Base-by-base conservation (phyloP, 2,329 filamentous ascomycete species). In the Davidsoniella neocaledoniae region DNA sequence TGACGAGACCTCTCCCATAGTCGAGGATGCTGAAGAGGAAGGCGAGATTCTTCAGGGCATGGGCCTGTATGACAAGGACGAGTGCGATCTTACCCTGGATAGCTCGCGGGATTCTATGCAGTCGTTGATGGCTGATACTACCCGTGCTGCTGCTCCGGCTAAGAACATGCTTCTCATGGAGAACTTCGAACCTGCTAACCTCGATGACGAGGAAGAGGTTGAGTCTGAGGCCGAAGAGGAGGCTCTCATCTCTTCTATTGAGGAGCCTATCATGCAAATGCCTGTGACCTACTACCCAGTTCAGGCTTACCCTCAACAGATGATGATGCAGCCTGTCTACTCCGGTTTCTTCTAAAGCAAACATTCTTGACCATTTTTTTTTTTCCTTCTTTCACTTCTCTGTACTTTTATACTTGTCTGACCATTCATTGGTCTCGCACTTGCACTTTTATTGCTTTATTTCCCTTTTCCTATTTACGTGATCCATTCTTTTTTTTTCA, bases 101-200 rank as follows among this genome's bases (percentile, higher is more conserved):
- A 69, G 74, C 64, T 71, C 77, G 63, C 61, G 70, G 46, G 70
- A 70, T 4, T 73, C 72, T 23, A 69, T 76, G 51, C 71, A 68
- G 36, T 69, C 71, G 23, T 61, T 83, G 16, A 63, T 79, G 43
- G 72, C 73, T 21, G 65, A 73, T 6, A 61, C 67, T 1, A 70
- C 69, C 56, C 64, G 67, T 40, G 59, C 60, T 5, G 56, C 72
- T 2, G 69, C 67, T 16, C 48, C 48, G 1, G 83, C 83, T 51
- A 85, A 86, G 62, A 85, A 85, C 62, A 66, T 90, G 56, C 90
- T 87, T 61, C 67, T 91, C 3, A 84, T 90, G 63, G 83, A 88
- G 61, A 83, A 83, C 0, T 90, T 73, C 83, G 81, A 77, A 62
- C 83, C 72, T 16, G 81, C 79, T 8, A 74, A 76, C 43, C 71